These are phyloP conservation scores for Jaapia argillacea DNA, from an alignment of 768 basidiomycete species.

Conservation along the genomic window DNA sequence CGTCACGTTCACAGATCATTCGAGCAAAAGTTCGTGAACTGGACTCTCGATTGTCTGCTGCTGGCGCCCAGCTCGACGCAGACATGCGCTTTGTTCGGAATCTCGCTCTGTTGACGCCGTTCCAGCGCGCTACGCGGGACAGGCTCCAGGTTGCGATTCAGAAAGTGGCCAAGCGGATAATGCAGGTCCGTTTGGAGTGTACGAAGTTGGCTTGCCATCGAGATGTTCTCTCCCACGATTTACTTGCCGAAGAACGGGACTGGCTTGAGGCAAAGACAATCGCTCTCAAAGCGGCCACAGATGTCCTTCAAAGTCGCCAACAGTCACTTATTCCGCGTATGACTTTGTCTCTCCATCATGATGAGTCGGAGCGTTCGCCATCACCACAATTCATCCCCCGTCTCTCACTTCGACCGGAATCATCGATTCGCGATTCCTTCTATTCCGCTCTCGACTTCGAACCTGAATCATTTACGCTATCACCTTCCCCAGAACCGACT, in stretches of 20 bases:
- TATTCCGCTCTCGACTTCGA: conserved; percentile 56
- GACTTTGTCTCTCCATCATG: conserved; percentile 13
- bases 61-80: conserved; percentile 50
- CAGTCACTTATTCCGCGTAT: conserved; percentile 16
- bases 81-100: conserved; percentile 72
- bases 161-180: conserved; percentile 52
- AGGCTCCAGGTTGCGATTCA: conserved; percentile 55
- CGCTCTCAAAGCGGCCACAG: conserved; percentile 67
- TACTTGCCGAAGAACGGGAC: conserved; percentile 58
- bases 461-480: conserved; percentile 21
- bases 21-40: conserved; percentile 56
- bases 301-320: conserved; percentile 42
- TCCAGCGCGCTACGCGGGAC: conserved; percentile 77
- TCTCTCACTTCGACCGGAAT: neutral
- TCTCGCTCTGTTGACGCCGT: conserved; percentile 78
- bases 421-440: conserved; percentile 42
- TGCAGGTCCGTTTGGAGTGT: conserved; percentile 59
- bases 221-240: conserved; percentile 62
- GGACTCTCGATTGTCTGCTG: conserved; percentile 42
- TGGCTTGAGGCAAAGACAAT: conserved; percentile 57
- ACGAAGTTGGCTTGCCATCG: conserved; percentile 68
- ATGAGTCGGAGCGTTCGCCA: conserved; percentile 8
- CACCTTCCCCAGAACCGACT: neutral
- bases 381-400: neutral
- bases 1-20: conserved; percentile 48